Evolutionary conservation across 2,329 filamentous ascomycete genomes (phyloP), one percentile per base, ranked within the genome.

Genomic region (Pseudocercospora crystallina): DNA sequence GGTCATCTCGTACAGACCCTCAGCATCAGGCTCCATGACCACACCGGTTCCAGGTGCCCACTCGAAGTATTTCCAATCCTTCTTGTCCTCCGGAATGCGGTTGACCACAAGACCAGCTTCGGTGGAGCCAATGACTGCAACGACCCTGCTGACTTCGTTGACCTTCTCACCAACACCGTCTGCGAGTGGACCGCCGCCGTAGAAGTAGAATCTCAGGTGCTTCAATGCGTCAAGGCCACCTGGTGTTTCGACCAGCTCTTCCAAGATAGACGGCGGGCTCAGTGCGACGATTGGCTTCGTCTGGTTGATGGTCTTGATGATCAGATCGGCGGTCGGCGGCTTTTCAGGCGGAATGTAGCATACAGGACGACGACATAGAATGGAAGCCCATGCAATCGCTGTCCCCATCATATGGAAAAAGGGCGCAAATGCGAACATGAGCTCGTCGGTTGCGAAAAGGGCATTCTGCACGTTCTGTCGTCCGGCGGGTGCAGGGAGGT

Each of bases 1-100:
- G 49, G 66, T 68, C 35, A 70, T 64, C 52, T 74, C 71, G 41
- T 67, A 69, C 1, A 66, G 54, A n/a, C 51, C 52, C 14, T 45
- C 47, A 5, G 39, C 46, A 20, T 58, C 56, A 9, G 42, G 37
- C 29, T 51, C 39, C 58, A 56, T 57, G 17, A 48, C 40, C 7
- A 50, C 41, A 11, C 54, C 56, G 10, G 44, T 44, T 20, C 53
- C 50, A 15, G 53, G 53, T 30, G 48, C 55, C 55, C 56, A 63
- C 17, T 61, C 59, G 31, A 60, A 62, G 42, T 56, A 59, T 13
- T 56, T 49, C 52, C 54, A 58, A 7, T 59, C 53, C 2, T 44
- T 45, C 20, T 47, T 51, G 33, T 59, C 57, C 41, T 60, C 52
- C 4, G 55, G 49, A 1, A 63, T 53, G 9, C 58, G 52, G 8